Percentiles rank a stretch among this genome's conserved stretches.
phyloP scores from a whole-genome alignment of 768 basidiomycete species.

The Panaeolus papilionaceus region DNA sequence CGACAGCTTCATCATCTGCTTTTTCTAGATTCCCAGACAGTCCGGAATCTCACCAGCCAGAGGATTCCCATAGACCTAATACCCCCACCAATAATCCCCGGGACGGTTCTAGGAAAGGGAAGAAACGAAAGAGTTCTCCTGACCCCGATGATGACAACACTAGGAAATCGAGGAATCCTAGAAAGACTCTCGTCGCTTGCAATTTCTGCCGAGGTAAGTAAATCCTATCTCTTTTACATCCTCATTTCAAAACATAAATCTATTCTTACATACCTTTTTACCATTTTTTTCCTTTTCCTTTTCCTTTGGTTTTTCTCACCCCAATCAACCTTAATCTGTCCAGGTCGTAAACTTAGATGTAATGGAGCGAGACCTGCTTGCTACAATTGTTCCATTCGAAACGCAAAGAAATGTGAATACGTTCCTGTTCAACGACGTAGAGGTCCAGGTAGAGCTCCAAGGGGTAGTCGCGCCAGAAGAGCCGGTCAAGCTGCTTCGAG shows the following conservation, averaged over 20 bases:
- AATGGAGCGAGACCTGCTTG: constrained; percentile 71
- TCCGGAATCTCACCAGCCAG: constrained; percentile 20
- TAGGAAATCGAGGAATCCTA: constrained; percentile 35
- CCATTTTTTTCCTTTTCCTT: not conserved
- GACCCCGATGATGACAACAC: constrained; percentile 34
- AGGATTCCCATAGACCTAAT: not conserved
- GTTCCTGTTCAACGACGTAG: constrained; percentile 59
- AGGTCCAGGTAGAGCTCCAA: constrained; percentile 78
- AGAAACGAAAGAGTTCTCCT: constrained; percentile 35
- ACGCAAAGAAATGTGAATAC: constrained; percentile 55
- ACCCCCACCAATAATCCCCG: constrained; percentile 6
- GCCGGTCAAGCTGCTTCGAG: constrained; percentile 20
- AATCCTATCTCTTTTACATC: not conserved
- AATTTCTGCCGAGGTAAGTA: constrained; percentile 76
- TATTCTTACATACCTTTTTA: not conserved
- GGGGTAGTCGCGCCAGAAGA: constrained; percentile 56
- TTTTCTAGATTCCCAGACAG: constrained; percentile 20
- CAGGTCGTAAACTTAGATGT: constrained; percentile 80
- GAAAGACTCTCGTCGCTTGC: constrained; percentile 73
- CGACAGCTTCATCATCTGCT: constrained; percentile 19
- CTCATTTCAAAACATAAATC: not conserved
- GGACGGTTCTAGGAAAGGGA: constrained; percentile 32
- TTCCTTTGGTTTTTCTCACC: not conserved
- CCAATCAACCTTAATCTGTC: constrained; percentile 17
- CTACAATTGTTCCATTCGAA: constrained; percentile 63